phyloP scores from a whole-genome alignment of 129 eudicot genomes.

The Daucus carota region DH1_v3.0 NC_030383.2:8417001-8417500 shows the following conservation, averaged over 20 bases:
- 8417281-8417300: constrained; percentile 67
- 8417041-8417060: constrained; percentile 65
- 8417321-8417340: constrained; percentile 78
- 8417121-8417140: constrained; percentile 79
- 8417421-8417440: constrained; percentile 66
- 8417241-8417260: constrained; percentile 70
- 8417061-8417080: constrained; percentile 88
- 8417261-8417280: constrained; percentile 82
- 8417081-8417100: constrained; percentile 69
- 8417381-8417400: constrained; percentile 58
- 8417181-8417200: constrained; percentile 79
- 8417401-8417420: constrained; percentile 86
- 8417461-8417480: constrained; percentile 66
- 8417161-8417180: constrained; percentile 81
- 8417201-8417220: constrained; percentile 69
- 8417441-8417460: constrained; percentile 79
- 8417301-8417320: constrained; percentile 63
- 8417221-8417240: constrained; percentile 77
- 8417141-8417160: constrained; percentile 83
- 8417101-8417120: constrained; percentile 87
- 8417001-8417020: constrained; percentile 3
- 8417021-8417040: neutral
- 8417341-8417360: constrained; percentile 73
- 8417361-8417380: constrained; percentile 55
- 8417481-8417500: constrained; percentile 66